Base-by-base conservation (phyloP, 495 filamentous ascomycete species). In the Neurospora sp. region DNA sequence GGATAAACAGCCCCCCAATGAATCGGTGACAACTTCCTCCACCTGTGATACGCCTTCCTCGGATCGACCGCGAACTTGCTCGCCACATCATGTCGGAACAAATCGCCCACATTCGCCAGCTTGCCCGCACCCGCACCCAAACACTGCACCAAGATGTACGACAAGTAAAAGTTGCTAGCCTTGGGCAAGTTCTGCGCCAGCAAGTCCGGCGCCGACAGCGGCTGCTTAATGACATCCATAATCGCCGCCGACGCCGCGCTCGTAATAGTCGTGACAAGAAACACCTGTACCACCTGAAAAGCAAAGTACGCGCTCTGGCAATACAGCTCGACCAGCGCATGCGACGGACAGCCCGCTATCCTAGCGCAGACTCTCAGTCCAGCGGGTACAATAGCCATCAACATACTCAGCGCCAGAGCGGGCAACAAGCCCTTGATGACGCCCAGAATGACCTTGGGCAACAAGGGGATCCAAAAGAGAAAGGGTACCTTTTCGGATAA, bases 221-320 rank as follows among this genome's bases (percentile, higher is more conserved):
- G 94, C 9, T 96, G 71, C 1, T 87, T 61, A 31, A 92, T 84
- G 74, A 94, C 89, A 3, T 85, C 44, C 8, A 79, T 75, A 12
- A 91, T 84, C 40, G 89, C 87, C 1, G 90, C 85, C 9, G 93
- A 91, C 4, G 91, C 88, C 1, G 91, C 91, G 9, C 81, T 91
- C 9, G 91, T 87, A 22, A 97, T 76, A 0, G 94, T 96, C 0
- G 94, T 90, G 69, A 97, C 70, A 97, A 85, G 83, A 97, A 97
- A 97, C 20, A 97, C 92, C 81, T 99, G 95, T 39, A 99, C 86
- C 53, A 99, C 91, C 81, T 97, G 94, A 88, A 98, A 99, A 20
- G 86, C 88, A 78, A 98, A 99, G 85, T 97, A 99, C 69, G 87
- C 92, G 78, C 96, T 97, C 79, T 99, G 96, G 1, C 91, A 91